Conservation (phyloP, 768 basidiomycete genomes). For the Gloeostereum incarnatum region DNA sequence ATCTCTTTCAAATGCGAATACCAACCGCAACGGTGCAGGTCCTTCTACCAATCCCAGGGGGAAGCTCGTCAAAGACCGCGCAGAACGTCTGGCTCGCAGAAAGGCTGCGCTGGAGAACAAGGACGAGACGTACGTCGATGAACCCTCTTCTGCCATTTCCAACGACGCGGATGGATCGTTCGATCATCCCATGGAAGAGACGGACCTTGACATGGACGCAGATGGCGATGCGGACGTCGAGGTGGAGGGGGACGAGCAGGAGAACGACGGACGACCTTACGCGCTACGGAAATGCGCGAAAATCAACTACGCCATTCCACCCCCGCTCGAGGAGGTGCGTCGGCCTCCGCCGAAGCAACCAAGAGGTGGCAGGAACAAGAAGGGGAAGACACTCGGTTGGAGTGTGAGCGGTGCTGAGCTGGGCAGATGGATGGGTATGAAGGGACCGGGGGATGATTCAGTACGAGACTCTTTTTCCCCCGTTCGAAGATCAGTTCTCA, state of each 20-base stretch:
- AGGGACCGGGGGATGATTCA: too few species aligned
- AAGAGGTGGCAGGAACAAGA: conserved; percentile 22
- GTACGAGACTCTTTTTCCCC: too few species aligned
- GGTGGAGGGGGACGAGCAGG: conserved; percentile 31
- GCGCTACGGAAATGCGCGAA: conserved; percentile 47
- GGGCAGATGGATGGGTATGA: conserved; percentile 69
- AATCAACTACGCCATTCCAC: conserved; percentile 78
- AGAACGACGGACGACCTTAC: conserved; percentile 53
- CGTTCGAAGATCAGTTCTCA: too few species aligned
- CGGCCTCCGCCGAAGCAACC: conserved; percentile 31
- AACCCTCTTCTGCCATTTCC: conserved; percentile 37
- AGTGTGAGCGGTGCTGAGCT: conserved; percentile 73
- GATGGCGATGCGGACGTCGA: conserved; percentile 26
- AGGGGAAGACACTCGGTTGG: conserved; percentile 53
- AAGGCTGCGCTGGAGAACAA: too few species aligned
- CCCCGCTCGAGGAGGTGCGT: conserved; percentile 64
- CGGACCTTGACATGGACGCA: conserved; percentile 29
- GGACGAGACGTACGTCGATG: conserved; percentile 39
- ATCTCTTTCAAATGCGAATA: too few species aligned
- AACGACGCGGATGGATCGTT: conserved; percentile 49
- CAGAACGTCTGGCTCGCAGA: too few species aligned
- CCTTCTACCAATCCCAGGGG: too few species aligned
- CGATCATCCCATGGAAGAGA: conserved; percentile 36
- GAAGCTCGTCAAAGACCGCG: too few species aligned
- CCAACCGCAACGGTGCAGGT: too few species aligned